Conservation (phyloP, 345 rosid species). For the Pseudoturritis turrita region DNA sequence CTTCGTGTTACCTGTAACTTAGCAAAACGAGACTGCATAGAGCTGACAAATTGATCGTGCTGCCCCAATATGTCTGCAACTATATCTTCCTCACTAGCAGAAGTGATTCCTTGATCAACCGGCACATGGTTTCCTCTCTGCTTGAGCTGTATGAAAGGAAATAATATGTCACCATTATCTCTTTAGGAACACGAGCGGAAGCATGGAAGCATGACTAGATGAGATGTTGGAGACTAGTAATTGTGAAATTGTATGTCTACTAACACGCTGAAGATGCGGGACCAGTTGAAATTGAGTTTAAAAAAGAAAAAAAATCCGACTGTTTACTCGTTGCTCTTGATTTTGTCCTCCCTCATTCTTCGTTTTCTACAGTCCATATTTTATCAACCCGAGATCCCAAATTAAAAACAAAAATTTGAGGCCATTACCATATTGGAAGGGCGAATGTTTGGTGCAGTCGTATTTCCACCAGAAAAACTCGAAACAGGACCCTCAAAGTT, state of each 20-base stretch:
- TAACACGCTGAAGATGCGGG: background rate
- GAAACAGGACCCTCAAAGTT: constrained; percentile 51
- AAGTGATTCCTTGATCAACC: constrained; percentile 52
- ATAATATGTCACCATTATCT: constrained; percentile 3
- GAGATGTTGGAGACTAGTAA: background rate
- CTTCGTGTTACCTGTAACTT: constrained; percentile 77
- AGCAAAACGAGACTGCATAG: constrained; percentile 86
- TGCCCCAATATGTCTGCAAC: constrained; percentile 63
- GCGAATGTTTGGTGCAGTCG: constrained; percentile 38
- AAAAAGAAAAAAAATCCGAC: background rate
- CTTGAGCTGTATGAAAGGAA: constrained; percentile 38
- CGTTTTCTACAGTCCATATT: background rate
- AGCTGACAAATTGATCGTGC: constrained; percentile 81
- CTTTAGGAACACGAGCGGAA: background rate
- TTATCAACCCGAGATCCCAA: background rate
- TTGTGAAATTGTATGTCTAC: background rate
- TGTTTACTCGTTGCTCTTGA: background rate
- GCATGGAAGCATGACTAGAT: constrained; percentile 3
- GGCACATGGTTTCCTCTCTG: constrained; percentile 54
- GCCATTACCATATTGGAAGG: constrained; percentile 51
- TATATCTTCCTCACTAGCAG: constrained; percentile 66
- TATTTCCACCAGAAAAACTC: constrained; percentile 40
- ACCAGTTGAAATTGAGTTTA: background rate
- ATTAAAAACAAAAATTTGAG: background rate
- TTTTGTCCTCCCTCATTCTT: background rate